Evolutionary conservation across 441 rosid species (phyloP).

Genomic region (Brassica hybrid): DNA sequence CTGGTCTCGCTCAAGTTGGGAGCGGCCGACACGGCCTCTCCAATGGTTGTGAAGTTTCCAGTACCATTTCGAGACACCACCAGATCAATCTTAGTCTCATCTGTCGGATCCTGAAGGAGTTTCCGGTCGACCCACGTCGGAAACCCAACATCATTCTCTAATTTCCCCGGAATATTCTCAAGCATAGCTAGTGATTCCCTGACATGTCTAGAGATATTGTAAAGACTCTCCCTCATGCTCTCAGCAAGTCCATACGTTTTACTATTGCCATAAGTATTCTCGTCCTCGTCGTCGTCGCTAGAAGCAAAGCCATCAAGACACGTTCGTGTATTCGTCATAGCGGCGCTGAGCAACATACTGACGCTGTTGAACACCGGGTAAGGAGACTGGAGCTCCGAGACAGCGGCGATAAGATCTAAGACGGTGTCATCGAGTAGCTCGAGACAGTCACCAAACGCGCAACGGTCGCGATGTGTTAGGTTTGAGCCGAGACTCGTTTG

Average conservation of each 20-base stretch:
- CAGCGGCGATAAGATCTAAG: conserved; percentile 44
- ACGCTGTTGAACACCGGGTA: conserved; percentile 43
- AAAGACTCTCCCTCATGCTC: conserved; percentile 42
- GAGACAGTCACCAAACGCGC: conserved; percentile 57
- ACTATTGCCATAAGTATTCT: background rate
- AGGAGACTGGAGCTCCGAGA: conserved; percentile 43
- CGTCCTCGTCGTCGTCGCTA: conserved; percentile 36
- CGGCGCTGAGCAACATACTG: conserved; percentile 57
- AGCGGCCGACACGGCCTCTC: conserved; percentile 59
- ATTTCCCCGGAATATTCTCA: conserved; percentile 44
- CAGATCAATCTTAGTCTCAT: conserved; percentile 44
- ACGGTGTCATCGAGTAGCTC: conserved; percentile 52
- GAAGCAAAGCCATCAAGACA: conserved; percentile 67
- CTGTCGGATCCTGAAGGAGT: conserved; percentile 46
- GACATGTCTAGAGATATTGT: conserved; percentile 51
- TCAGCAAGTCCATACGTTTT: conserved; percentile 35
- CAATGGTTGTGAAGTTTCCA: conserved; percentile 57
- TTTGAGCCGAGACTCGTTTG: conserved; percentile 26
- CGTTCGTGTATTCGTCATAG: conserved; percentile 65
- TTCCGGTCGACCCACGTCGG: conserved; percentile 59
- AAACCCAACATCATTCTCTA: conserved; percentile 44
- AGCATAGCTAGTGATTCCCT: conserved; percentile 60
- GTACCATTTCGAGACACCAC: conserved; percentile 62
- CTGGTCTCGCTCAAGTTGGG: conserved; percentile 59
- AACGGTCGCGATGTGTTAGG: conserved; percentile 43